phyloP scores from a whole-genome alignment of 2,329 filamentous ascomycete genomes.

The Venturia effusa region DNA sequence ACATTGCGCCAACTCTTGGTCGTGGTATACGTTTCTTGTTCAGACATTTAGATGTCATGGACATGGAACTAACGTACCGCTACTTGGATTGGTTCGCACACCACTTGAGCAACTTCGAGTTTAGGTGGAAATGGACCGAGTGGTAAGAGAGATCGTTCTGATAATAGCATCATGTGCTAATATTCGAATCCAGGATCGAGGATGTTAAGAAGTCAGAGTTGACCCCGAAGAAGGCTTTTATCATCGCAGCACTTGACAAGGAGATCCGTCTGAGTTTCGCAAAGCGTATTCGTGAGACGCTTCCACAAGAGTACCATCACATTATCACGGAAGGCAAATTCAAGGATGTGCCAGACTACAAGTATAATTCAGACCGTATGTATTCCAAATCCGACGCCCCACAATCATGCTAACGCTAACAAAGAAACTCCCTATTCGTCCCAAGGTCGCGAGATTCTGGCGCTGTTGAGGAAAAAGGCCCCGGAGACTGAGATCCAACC shows the following conservation, averaged over 20 bases:
- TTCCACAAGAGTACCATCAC: constrained; percentile 71
- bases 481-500: constrained; percentile 77
- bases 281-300: constrained; percentile 86
- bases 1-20: constrained; percentile 89
- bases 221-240: constrained; percentile 87
- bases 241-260: constrained; percentile 82
- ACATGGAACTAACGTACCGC: constrained; percentile 74
- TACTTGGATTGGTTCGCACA: constrained; percentile 98
- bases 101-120: constrained; percentile 96
- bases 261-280: constrained; percentile 95
- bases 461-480: constrained; percentile 73
- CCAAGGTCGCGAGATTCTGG: constrained; percentile 73
- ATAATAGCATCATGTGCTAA: constrained; percentile 1
- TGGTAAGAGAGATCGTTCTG: constrained; percentile 46
- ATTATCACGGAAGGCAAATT: constrained; percentile 82
- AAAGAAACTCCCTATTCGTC: constrained; percentile 67
- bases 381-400: constrained; percentile 14
- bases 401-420: constrained; percentile 9
- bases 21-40: constrained; percentile 89
- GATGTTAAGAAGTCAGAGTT: constrained; percentile 68
- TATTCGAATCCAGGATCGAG: constrained; percentile 45
- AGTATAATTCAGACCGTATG: constrained; percentile 67
- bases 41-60: constrained; percentile 68
- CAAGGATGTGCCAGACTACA: constrained; percentile 92
- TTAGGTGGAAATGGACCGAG: constrained; percentile 98